Conservation (phyloP, 2,329 filamentous ascomycete genomes). For the Mycosphaerella arachidis region DNA sequence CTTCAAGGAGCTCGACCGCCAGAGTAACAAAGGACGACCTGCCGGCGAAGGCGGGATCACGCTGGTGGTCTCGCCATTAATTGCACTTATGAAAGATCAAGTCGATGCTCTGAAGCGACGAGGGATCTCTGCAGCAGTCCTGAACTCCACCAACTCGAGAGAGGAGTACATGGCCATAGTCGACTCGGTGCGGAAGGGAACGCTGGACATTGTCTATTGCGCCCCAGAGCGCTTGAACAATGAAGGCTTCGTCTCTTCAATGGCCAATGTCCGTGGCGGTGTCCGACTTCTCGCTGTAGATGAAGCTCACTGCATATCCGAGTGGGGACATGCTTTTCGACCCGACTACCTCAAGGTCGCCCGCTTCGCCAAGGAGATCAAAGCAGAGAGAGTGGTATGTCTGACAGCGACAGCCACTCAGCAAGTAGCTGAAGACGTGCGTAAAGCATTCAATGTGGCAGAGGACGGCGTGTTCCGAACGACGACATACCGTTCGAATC, state of each 20-base stretch:
- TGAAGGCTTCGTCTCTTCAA: constrained; percentile 54
- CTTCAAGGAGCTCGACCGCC: constrained; percentile 39
- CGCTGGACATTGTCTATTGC: constrained; percentile 54
- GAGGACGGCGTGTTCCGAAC: constrained; percentile 53
- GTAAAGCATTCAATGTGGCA: constrained; percentile 49
- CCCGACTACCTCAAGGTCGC: constrained; percentile 52
- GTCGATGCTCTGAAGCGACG: constrained; percentile 51
- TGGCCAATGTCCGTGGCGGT: constrained; percentile 52
- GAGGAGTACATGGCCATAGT: constrained; percentile 39
- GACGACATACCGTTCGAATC: constrained; percentile 55
- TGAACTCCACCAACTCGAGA: constrained; percentile 53
- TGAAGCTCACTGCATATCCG: constrained; percentile 57
- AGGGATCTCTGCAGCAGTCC: constrained; percentile 50
- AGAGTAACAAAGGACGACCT: constrained; percentile 26
- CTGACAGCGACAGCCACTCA: constrained; percentile 58
- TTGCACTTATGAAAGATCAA: constrained; percentile 59
- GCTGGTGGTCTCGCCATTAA: constrained; percentile 53
- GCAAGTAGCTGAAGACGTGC: constrained; percentile 52
- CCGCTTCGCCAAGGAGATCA: constrained; percentile 52
- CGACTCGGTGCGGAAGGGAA: constrained; percentile 45
- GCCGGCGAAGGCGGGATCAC: constrained; percentile 46
- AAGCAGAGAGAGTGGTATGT: constrained; percentile 56
- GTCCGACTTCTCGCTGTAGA: constrained; percentile 55
- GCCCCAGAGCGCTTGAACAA: constrained; percentile 59
- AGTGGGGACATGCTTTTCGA: constrained; percentile 29